Evolutionary conservation across 2,329 filamentous ascomycete genomes (phyloP).

Genomic region (Grosmannia clavigera): DNA sequence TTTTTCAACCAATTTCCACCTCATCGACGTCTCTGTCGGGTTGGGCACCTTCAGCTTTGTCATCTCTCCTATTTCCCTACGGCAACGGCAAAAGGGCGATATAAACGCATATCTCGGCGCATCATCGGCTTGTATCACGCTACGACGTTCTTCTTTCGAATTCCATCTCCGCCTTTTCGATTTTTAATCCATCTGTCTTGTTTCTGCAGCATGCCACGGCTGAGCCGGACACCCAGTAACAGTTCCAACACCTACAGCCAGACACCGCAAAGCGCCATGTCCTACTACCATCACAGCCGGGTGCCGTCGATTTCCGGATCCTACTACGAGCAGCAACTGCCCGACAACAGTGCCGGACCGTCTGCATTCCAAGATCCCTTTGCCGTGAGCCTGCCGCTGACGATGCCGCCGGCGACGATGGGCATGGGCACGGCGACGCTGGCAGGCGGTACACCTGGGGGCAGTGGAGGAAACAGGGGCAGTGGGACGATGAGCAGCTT

Average conservation of each 20-base stretch:
- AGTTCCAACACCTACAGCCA: constrained; percentile 16
- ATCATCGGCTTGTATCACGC: not conserved
- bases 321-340: constrained; percentile 20
- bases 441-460: not conserved
- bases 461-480: not conserved
- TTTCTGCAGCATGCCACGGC: constrained; percentile 17
- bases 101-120: not conserved
- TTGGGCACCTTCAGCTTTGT: not conserved
- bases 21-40: not conserved
- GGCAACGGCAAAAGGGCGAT: not conserved
- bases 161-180: not conserved
- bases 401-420: not conserved
- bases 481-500: constrained; percentile 2
- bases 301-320: constrained; percentile 10
- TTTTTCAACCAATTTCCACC: not conserved
- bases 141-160: not conserved
- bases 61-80: not conserved
- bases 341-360: constrained; percentile 4
- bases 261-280: constrained; percentile 15
- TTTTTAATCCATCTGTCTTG: not conserved
- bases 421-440: not conserved
- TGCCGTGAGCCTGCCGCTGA: constrained; percentile 16
- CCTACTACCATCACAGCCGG: constrained; percentile 20
- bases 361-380: constrained; percentile 17
- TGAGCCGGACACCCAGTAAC: constrained; percentile 16